Base-by-base conservation (phyloP, 495 filamentous ascomycete species). In the Podospora pseudocomata region DNA sequence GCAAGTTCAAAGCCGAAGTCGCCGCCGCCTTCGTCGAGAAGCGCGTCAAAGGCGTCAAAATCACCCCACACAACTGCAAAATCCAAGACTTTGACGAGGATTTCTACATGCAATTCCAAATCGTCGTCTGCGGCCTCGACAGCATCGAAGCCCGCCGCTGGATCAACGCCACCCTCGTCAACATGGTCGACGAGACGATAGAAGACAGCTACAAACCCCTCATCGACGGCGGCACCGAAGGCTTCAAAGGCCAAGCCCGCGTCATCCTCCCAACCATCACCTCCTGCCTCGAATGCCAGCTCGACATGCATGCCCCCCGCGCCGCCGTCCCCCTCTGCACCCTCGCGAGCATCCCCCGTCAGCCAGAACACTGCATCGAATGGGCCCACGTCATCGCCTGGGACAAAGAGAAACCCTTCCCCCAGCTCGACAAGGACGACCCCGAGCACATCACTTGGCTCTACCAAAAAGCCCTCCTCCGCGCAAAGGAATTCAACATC, bases 41-140 rank as follows among this genome's bases (percentile, higher is more conserved):
- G 68, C 86, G 96, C 67, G 92, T 97, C 27, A 91, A 90, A 72
- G 93, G 93, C 9, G 93, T 97, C 71, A 91, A 86, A 59, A 98
- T 99, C 75, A 97, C 92, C 2, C 92, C 96, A 0, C 92, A 93
- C 77, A 94, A 94, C 74, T 91, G 91, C 74, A 92, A 91, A 73
- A 98, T 99, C 72, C 96, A 99, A 75, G 96, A 99, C 80, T 96
- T 94, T 71, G 94, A 96, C 74, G 91, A 96, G 66, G 92, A 94
- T 65, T 99, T 96, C 74, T 99, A 99, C 81, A 95, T 94, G 92
- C 92, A 96, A 68, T 99, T 99, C 79, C 90, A 92, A 71, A 84
- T 97, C 53, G 84, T 99, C 57, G 86, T 99, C 59, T 99, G 95
- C 77, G 96, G 96, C n/a, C 83, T 99, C 58, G 96, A 99, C 78